phyloP scores from a whole-genome alignment of 805 yeast species.

The Schwanniomyces yamadae region DNA sequence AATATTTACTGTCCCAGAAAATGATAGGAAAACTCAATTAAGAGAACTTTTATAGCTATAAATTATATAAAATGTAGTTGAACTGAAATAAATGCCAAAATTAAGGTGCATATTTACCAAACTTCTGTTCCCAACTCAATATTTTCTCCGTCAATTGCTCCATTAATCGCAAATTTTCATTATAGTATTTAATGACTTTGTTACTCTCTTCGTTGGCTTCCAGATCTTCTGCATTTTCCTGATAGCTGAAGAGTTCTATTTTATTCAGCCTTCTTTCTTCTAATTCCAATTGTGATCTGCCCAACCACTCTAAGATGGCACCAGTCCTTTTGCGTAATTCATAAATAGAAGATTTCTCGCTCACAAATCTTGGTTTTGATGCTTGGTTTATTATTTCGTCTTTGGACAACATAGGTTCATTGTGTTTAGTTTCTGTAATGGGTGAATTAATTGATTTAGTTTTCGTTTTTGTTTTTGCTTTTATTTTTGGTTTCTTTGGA shows the following conservation, averaged over 20 bases:
- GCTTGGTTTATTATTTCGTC: constrained; percentile 63
- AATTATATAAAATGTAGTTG: constrained; percentile 2
- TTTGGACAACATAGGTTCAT: constrained; percentile 20
- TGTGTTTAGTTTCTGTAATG: constrained; percentile 21
- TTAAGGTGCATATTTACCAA: constrained; percentile 49
- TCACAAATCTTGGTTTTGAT: constrained; percentile 81
- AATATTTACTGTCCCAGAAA: not conserved
- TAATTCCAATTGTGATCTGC: constrained; percentile 81
- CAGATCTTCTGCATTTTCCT: constrained; percentile 30
- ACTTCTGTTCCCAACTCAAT: constrained; percentile 77
- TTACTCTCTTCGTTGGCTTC: constrained; percentile 24
- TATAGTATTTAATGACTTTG: constrained; percentile 44
- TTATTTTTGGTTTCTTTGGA: constrained; percentile 9
- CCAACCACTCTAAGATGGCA: constrained; percentile 88
- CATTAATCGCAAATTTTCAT: constrained; percentile 62
- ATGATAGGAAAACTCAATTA: constrained; percentile 37
- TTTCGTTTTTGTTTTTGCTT: constrained; percentile 5
- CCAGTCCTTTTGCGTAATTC: constrained; percentile 88
- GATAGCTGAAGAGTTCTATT: constrained; percentile 45
- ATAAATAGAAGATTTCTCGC: constrained; percentile 65
- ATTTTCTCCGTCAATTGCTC: constrained; percentile 72
- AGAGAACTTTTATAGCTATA: constrained; percentile 24
- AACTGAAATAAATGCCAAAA: not conserved
- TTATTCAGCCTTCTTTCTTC: constrained; percentile 69
- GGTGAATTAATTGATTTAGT: constrained; percentile 9